Evolutionary conservation across 169 alveolate species (phyloP), one percentile per base, ranked within the genome.

Genomic region (Miamiensis avidus): DNA sequence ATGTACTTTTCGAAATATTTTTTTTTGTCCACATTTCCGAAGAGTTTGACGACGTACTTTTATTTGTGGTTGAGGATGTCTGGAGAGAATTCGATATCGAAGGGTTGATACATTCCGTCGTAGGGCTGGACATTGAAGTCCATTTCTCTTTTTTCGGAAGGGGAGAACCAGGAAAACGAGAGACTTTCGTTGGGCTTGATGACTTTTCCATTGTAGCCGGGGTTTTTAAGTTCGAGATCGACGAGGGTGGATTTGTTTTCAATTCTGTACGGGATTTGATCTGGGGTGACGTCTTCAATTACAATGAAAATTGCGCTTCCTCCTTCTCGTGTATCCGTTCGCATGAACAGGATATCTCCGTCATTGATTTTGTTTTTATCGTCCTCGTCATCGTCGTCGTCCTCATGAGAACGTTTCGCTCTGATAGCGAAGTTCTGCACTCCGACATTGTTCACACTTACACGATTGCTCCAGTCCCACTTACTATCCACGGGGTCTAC

Each of bases 281-380:
- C 65, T 0, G 34, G 76, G 27, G 34, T 6, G 30, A 65, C 75
- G 27, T 79, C 65, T 29, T 79, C 84, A 0, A 79, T 29, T 0
- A 79, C 84, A 29, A 79, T 29, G n/a, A 34, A 79, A 79, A 79
- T 49, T 25, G 29, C 29, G n/a, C 75, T 34, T 16, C 65, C 76
- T 29, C 30, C 84, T 29, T 65, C 65, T 34, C 84, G 31, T 0
- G 65, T 74, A 79, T 79, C 84, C 32, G 76, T 79, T 79, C 84
- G 34, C 64, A 79, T 34, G 29, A 79, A 79, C 26, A 31, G 29
- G 30, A 49, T 27, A 16, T 79, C 84, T 65, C 64, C 64, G 30
- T 79, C 73, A 29, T 79, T 33, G n/a, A 4, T 49, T 11, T 11
- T 11, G 69, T n/a, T n/a, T n/a, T n/a, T n/a, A n/a, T n/a, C n/a